These are phyloP conservation scores for Polygonum aviculare DNA, from an alignment of 148 eudicot genomes.

Conservation along the genomic window DNA sequence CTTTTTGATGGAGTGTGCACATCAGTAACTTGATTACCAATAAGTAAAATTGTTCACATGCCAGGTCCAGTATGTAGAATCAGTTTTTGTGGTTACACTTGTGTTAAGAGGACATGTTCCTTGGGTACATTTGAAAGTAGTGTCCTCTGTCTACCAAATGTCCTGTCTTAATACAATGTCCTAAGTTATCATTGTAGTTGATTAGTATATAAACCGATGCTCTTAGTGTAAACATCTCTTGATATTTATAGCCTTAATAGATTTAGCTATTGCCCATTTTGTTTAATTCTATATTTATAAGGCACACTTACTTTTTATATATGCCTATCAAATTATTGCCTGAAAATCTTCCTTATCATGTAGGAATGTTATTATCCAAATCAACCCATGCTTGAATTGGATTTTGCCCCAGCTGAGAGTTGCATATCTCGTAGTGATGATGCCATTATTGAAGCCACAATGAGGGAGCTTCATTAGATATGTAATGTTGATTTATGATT, in stretches of 20 bases:
- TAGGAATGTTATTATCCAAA: constrained; percentile 91
- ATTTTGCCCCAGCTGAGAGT: constrained; percentile 97
- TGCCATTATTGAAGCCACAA: constrained; percentile 88
- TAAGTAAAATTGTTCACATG: not conserved
- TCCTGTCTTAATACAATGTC: not conserved
- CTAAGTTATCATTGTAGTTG: not conserved
- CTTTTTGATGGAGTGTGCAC: not conserved
- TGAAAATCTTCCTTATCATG: constrained; percentile 8
- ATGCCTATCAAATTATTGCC: not conserved
- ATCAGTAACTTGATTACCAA: not conserved
- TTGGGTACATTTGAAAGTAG: not conserved
- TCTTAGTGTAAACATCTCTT: not conserved
- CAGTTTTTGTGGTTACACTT: not conserved
- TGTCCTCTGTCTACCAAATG: not conserved
- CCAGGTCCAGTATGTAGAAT: not conserved
- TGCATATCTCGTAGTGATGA: constrained; percentile 78
- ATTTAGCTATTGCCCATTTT: no score
- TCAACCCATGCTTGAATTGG: constrained; percentile 89
- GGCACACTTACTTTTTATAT: not conserved
- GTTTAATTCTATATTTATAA: not conserved
- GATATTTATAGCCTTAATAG: not conserved
- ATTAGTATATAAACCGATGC: not conserved
- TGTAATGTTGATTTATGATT: no score
- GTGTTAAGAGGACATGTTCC: not conserved
- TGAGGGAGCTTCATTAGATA: constrained; percentile 53